Evolutionary conservation across 139 green algal genomes (phyloP), one percentile per base, ranked within the genome.

Genomic region (Dunaliella sp.): DNA sequence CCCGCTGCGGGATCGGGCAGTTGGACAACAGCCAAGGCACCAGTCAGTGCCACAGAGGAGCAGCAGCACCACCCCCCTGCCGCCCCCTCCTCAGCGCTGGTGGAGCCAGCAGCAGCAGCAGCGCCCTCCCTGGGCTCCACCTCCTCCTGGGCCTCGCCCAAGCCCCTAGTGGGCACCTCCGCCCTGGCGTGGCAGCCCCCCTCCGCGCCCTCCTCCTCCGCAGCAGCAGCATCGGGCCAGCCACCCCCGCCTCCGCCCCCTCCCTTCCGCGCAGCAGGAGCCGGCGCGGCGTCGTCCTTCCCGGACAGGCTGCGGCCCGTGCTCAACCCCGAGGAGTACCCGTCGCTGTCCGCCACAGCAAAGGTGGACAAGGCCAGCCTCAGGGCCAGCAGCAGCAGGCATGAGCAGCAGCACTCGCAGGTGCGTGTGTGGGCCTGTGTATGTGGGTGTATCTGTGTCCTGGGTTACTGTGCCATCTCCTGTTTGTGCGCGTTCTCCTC

Each of bases 271-370:
- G 3, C 3, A 31, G 38, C 31, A 79, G 73, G 30, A 80, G 78
- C 36, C 80, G n/a, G n/a, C n/a, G n/a, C n/a, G n/a, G n/a, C n/a
- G n/a, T n/a, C n/a, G n/a, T 82, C 38, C 86, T 74, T 85, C 85
- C 83, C 76, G 85, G n/a, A 65, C 86, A 36, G 48, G 48, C n/a
- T n/a, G n/a, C 48, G 48, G 48, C 48, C 48, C 48, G 87, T 88
- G 25, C 87, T 97, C 0, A 97, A 95, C 85, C 90, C 91, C 0
- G 88, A 91, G 35, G 94, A 97, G 86, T 97, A 94, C 77, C 94
- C 94, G 34, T 95, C 88, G 48, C 83, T 97, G 16, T 92, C 91
- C 80, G 92, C 92, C 0, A 91, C 90, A 33, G 90, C 90, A 25
- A 88, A 84, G 65, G 78, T 57, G 22, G 85, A 33, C 80, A 83